Evolutionary conservation across 495 filamentous ascomycete genomes (phyloP), one percentile per base, ranked within the genome.

Genomic region (Penicilliopsis zonata): DNA sequence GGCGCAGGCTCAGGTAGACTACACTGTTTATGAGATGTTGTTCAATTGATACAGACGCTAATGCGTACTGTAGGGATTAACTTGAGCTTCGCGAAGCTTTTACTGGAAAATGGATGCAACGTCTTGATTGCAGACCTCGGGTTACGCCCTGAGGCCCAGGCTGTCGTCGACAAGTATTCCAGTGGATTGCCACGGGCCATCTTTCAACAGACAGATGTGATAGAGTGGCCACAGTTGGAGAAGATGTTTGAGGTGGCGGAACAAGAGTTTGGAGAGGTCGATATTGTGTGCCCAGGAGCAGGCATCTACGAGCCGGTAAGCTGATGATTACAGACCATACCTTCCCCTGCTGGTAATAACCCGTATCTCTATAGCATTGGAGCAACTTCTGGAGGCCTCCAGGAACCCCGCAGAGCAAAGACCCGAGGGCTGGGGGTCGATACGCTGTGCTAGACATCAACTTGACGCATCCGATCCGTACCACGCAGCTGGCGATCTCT

Each of bases 271-370:
- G 69, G 67, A 8, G 61, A 62, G 12, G 46, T 72, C 6, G 76
- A 82, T 41, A 71, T 82, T 33, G 73, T 81, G 26, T 76, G 72
- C 42, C 74, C 76, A 3, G 76, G 78, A 7, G 78, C 78, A n/a
- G 78, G 78, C 9, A 53, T 82, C 34, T 81, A 62, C 50, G 78
- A 82, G 42, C 76, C 75, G 35, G 63, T 69, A 49, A 16, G 52
- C 13, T 18, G 17, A 22, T 7, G 33, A 18, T 18, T 18, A 6
- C 30, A 6, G 27, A 7, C 27, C 27, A 13, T 13, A 16, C n/a
- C 12, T 8, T 30, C 15, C 15, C 15, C 15, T 13, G 27, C n/a
- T 30, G 27, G 12, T 13, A 21, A 32, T 21, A 17, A 7, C 31
- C 31, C 29, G 22, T 18, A 29, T 26, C 19, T 17, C 12, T 13